A percentile compares a stretch with the other conserved stretches of the same genome.
phyloP scores from a whole-genome alignment of 1,284 basidiomycete genomes.

The Fomitopsis palustris region DNA sequence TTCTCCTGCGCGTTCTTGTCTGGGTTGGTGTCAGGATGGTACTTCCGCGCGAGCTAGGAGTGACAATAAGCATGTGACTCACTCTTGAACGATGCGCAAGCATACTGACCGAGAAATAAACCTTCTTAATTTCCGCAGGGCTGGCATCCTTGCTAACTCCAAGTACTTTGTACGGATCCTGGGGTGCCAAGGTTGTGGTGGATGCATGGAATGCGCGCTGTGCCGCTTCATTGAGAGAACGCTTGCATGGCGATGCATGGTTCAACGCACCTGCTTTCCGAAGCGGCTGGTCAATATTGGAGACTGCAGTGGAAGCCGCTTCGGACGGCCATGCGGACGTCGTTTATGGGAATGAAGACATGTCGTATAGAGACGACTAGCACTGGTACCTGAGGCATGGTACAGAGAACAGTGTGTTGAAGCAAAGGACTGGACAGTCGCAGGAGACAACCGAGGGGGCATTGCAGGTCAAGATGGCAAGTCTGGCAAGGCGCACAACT shows the following conservation, averaged over 20 bases:
- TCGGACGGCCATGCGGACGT: not conserved
- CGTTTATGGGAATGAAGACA: constrained; percentile 10
- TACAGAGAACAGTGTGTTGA: constrained; percentile 52
- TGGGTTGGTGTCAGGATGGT: constrained; percentile 96
- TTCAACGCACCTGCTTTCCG: not conserved
- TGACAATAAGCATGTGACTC: not conserved
- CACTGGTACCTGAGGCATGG: constrained; percentile 26
- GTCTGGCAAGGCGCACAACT: constrained; percentile 8
- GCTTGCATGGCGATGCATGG: not conserved
- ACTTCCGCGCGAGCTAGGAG: constrained; percentile 90
- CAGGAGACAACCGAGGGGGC: constrained; percentile 44
- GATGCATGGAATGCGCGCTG: constrained; percentile 80
- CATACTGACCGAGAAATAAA: constrained; percentile 83
- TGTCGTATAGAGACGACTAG: constrained; percentile 38
- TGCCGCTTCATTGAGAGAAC: not conserved
- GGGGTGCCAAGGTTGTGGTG: constrained; percentile 51
- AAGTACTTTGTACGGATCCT: constrained; percentile 89
- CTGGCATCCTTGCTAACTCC: constrained; percentile 87
- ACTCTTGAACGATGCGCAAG: not conserved
- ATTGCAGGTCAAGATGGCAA: constrained; percentile 23
- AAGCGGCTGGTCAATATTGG: not conserved
- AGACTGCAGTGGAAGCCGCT: not conserved
- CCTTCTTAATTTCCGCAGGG: constrained; percentile 92
- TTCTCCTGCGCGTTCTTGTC: constrained; percentile 89
- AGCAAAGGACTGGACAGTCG: constrained; percentile 53